These are phyloP conservation scores for Emergomyces pasteurianus DNA, from an alignment of 2,329 filamentous ascomycete species.

Conservation along the genomic window DNA sequence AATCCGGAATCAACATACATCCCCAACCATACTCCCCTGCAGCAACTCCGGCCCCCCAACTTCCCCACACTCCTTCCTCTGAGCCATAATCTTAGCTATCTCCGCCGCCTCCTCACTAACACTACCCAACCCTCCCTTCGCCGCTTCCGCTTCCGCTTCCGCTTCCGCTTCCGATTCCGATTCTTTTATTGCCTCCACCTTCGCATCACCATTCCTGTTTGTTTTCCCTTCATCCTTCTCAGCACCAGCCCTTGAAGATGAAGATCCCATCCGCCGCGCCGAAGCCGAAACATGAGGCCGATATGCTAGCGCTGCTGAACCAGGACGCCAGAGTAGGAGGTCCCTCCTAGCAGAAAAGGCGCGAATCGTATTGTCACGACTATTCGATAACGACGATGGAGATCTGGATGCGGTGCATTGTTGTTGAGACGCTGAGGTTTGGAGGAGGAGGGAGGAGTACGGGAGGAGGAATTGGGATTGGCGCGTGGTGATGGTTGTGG, in stretches of 20 bases:
- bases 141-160: slow-evolving; percentile 32
- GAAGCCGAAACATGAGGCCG: neutral
- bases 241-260: neutral
- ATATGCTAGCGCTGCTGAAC: neutral
- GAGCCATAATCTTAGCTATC: slow-evolving; percentile 45
- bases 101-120: slow-evolving; percentile 55
- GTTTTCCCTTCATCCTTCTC: neutral
- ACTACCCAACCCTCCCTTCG: slow-evolving; percentile 43
- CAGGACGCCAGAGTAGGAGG: neutral
- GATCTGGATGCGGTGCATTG: slow-evolving; percentile 14
- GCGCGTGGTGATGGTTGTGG: slow-evolving; percentile 14
- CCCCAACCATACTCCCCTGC: slow-evolving; percentile 54
- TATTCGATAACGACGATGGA: slow-evolving; percentile 13
- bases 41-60: slow-evolving; percentile 47
- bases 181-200: slow-evolving; percentile 14
- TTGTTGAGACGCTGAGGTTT: slow-evolving; percentile 22
- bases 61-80: slow-evolving; percentile 24
- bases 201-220: slow-evolving; percentile 9
- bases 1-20: slow-evolving; percentile 36
- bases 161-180: slow-evolving; percentile 19
- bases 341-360: neutral
- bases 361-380: neutral
- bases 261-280: neutral
- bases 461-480: slow-evolving; percentile 18
- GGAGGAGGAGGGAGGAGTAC: slow-evolving; percentile 22